Evolutionary conservation across 345 rosid species (phyloP), one percentile per base, ranked within the genome.

Genomic region (Carallia pectinifolia): DNA sequence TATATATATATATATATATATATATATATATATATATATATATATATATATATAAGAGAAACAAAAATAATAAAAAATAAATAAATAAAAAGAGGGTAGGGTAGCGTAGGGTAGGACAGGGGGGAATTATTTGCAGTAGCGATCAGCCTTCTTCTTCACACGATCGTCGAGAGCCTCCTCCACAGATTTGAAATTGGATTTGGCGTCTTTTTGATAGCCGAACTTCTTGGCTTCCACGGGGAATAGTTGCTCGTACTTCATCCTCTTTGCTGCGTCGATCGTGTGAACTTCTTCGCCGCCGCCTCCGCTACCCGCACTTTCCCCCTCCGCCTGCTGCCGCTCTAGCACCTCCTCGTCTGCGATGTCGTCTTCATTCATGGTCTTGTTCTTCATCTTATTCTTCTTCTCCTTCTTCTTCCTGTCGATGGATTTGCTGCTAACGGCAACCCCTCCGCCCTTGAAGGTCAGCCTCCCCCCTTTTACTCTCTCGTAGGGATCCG

Each of bases 121-220:
- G 13, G 50, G 60, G 6, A 16, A 55, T 30, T 55, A 90, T 85
- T 93, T 93, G 76, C 97, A 93, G 74, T 91, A 93, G 33, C 98
- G 97, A 70, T 91, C 97, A 0, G 97, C 98, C 83, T 93, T 93
- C 86, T 91, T 93, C 87, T 89, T 88, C 60, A 91, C 96, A 18
- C 97, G 97, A 73, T 93, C 98, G 50, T 93, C 96, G n/a, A 93
- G 93, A 52, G 94, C 96, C 17, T 89, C 83, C 76, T 84, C 98
- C 1, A 87, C 85, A 1, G 88, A 71, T 53, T 81, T 85, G 56
- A 83, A 73, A 56, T 69, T 75, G 33, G 82, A 47, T 78, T 93
- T 85, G 9, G 91, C 86, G 5, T 44, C 50, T 48, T 23, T 23
- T 23, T 86, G 77, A 81, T 90, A 93, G 6, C 92, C 81, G 72